Evolutionary conservation across 805 yeast species (phyloP).

Genomic region (Saturnispora galanensis): DNA sequence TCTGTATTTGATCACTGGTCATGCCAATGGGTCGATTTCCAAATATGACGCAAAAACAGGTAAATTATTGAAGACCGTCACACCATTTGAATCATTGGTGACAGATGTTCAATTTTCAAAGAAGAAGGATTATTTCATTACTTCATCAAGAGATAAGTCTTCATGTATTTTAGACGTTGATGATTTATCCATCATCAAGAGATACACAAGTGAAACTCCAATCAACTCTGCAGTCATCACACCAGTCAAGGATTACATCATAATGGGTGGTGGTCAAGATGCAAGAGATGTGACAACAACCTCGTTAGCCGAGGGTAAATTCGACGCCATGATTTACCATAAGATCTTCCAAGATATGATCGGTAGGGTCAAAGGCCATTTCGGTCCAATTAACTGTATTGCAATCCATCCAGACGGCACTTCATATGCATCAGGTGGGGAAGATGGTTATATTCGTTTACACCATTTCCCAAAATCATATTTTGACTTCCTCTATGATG

Average conservation of each 20-base stretch:
- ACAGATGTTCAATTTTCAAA: slow-evolving; percentile 87
- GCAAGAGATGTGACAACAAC: slow-evolving; percentile 99
- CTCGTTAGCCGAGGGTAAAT: slow-evolving; percentile 84
- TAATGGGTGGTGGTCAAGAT: slow-evolving; percentile 98
- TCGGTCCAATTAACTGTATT: slow-evolving; percentile 93
- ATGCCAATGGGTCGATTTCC: slow-evolving; percentile 75
- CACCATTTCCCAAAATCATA: slow-evolving; percentile 90
- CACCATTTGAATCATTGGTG: slow-evolving; percentile 66
- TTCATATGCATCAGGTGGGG: slow-evolving; percentile 94
- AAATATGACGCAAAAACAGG: slow-evolving; percentile 75
- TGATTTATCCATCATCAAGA: slow-evolving; percentile 59
- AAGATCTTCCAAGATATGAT: slow-evolving; percentile 92
- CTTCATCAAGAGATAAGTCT: slow-evolving; percentile 85
- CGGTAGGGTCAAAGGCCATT: slow-evolving; percentile 96
- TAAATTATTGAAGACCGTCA: slow-evolving; percentile 45
- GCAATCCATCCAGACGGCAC: slow-evolving; percentile 93
- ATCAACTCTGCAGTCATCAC: slow-evolving; percentile 93
- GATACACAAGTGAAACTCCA: slow-evolving; percentile 81
- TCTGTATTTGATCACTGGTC: slow-evolving; percentile 72
- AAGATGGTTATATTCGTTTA: slow-evolving; percentile 93
- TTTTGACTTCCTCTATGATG: slow-evolving; percentile 88
- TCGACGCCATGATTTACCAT: slow-evolving; percentile 93
- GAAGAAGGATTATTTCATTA: slow-evolving; percentile 82
- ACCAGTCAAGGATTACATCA: slow-evolving; percentile 82
- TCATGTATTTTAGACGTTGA: slow-evolving; percentile 75